Percentiles rank a stretch among this genome's conserved stretches.
Conservation (phyloP, 163 green algal species). For the Scenedesmus sp. region DNA sequence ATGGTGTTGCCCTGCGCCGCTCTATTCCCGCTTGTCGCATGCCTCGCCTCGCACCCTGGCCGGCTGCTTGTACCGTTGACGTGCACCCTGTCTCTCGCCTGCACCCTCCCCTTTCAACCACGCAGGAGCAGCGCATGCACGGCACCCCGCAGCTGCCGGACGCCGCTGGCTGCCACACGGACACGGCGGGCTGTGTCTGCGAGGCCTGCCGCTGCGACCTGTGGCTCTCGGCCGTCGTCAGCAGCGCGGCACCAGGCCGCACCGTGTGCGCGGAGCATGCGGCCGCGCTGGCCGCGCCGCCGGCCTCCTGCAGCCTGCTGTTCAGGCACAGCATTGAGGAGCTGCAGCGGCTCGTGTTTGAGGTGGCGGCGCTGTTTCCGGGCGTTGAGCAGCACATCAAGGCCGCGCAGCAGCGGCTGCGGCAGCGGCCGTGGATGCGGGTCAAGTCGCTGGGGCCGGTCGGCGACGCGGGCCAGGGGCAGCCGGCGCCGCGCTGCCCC, state of each 20-base stretch:
- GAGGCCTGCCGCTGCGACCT: constrained; percentile 83
- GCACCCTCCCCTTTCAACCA: not conserved
- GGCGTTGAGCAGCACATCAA: constrained; percentile 59
- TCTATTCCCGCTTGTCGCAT: too few relatives aligned
- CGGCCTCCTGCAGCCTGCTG: constrained; percentile 69
- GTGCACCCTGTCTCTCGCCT: too few relatives aligned
- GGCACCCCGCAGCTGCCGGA: constrained; percentile 51
- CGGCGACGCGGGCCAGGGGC: not conserved
- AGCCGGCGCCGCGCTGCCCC: not conserved
- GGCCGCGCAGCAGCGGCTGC: constrained; percentile 57
- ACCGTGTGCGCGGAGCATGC: constrained; percentile 85
- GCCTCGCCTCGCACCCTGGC: too few relatives aligned
- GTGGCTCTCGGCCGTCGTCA: constrained; percentile 81
- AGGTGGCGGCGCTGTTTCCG: constrained; percentile 60
- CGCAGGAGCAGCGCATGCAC: constrained; percentile 68
- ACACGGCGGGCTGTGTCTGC: constrained; percentile 80
- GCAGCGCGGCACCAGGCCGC: constrained; percentile 55
- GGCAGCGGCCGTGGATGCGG: constrained; percentile 32
- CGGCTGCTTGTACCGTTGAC: too few relatives aligned
- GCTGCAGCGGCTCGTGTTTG: constrained; percentile 71
- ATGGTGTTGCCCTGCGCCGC: too few relatives aligned
- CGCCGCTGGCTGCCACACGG: constrained; percentile 63
- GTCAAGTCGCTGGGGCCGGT: constrained; percentile 50
- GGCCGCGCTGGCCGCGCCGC: constrained; percentile 55
- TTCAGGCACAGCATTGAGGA: constrained; percentile 79